Conservation (phyloP, 2,329 filamentous ascomycete genomes). For the Emmonsiellopsis sp. region DNA sequence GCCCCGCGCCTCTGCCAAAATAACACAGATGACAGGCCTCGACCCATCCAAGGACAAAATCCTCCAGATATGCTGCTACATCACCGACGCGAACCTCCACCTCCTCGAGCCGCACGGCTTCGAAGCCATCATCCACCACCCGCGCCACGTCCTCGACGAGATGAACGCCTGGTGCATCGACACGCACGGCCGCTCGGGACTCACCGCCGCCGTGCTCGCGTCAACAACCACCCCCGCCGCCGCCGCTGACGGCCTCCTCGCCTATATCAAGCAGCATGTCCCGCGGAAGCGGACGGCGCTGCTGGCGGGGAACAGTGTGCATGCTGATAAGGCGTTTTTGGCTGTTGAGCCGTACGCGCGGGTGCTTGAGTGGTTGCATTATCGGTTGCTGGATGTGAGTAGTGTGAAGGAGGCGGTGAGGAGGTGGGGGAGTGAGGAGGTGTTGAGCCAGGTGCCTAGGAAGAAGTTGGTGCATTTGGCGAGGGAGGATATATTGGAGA, state of each 20-base stretch:
- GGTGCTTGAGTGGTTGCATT: slow-evolving; percentile 70
- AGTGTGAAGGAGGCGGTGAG: slow-evolving; percentile 81
- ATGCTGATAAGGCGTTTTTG: slow-evolving; percentile 79
- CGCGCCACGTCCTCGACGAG: slow-evolving; percentile 56
- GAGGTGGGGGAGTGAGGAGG: slow-evolving; percentile 61
- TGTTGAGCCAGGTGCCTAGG: slow-evolving; percentile 53
- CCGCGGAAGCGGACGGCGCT: slow-evolving; percentile 59
- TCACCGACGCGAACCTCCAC: slow-evolving; percentile 72
- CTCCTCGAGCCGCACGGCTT: slow-evolving; percentile 68
- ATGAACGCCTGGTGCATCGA: slow-evolving; percentile 87
- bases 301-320: slow-evolving; percentile 86
- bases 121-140: slow-evolving; percentile 69
- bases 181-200: slow-evolving; percentile 71
- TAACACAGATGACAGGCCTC: slow-evolving; percentile 75
- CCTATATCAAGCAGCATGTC: slow-evolving; percentile 65
- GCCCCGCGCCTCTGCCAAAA: not conserved
- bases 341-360: slow-evolving; percentile 61
- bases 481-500: slow-evolving; percentile 83
- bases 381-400: slow-evolving; percentile 87
- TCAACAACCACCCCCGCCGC: slow-evolving; percentile 63
- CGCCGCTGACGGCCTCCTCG: slow-evolving; percentile 63
- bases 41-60: slow-evolving; percentile 71
- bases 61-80: slow-evolving; percentile 83
- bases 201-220: slow-evolving; percentile 64
- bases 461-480: slow-evolving; percentile 78